These are phyloP conservation scores for Microdochium bolleyi DNA, from an alignment of 2,329 filamentous ascomycete species.

Conservation along the genomic window DNA sequence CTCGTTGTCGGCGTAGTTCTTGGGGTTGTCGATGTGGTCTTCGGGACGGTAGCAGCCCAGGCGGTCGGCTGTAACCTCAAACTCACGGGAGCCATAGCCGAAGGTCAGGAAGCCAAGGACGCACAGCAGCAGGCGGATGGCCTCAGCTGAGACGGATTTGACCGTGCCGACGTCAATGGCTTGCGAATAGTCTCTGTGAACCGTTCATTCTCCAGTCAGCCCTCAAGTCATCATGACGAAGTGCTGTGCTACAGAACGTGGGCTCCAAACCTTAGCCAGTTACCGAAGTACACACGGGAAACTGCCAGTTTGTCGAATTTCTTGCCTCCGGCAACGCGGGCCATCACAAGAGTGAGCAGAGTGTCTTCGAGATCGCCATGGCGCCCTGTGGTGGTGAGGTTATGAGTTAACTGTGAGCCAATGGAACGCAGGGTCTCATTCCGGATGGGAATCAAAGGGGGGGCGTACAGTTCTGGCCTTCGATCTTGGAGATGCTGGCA, in stretches of 20 bases:
- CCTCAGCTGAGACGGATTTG: slow-evolving; percentile 83
- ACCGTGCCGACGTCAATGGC: slow-evolving; percentile 89
- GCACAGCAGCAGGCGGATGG: slow-evolving; percentile 82
- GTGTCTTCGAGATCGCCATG: slow-evolving; percentile 93
- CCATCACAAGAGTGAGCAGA: slow-evolving; percentile 62
- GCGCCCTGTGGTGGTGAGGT: slow-evolving; percentile 44
- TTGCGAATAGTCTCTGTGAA: slow-evolving; percentile 70
- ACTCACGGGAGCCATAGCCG: slow-evolving; percentile 75
- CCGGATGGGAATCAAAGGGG: neutral
- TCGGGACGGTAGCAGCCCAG: slow-evolving; percentile 76
- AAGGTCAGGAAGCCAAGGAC: slow-evolving; percentile 86
- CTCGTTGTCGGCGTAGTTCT: slow-evolving; percentile 81
- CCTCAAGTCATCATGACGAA: neutral
- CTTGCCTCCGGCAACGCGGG: slow-evolving; percentile 49
- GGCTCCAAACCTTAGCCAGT: slow-evolving; percentile 58
- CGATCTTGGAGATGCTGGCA: slow-evolving; percentile 69
- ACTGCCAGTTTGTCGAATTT: slow-evolving; percentile 86
- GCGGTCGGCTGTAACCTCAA: slow-evolving; percentile 72
- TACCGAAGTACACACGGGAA: slow-evolving; percentile 89
- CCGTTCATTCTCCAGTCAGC: neutral
- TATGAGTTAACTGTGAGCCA: slow-evolving; percentile 6
- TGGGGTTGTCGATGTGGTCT: slow-evolving; percentile 73
- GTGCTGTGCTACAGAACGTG: slow-evolving; percentile 14
- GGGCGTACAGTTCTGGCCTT: slow-evolving; percentile 70
- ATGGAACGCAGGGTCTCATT: neutral